phyloP scores from a whole-genome alignment of 2,329 filamentous ascomycete genomes.

The Sphaerulina vaccinii region DNA sequence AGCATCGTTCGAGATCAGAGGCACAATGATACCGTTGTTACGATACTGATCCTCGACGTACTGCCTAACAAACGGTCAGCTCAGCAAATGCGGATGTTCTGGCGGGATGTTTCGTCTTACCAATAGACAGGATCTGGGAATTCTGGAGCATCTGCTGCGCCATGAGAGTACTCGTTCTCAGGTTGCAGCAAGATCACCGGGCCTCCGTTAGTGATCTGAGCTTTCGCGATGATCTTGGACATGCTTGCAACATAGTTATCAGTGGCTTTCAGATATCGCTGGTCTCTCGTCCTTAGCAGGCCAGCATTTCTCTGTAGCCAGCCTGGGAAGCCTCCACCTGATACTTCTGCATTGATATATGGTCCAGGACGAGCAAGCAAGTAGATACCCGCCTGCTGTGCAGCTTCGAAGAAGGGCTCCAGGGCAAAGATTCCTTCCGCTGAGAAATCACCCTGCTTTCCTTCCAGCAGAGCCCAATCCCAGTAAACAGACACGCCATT shows the following conservation, averaged over 20 bases:
- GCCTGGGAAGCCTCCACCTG: conserved; percentile 76
- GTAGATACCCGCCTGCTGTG: conserved; percentile 70
- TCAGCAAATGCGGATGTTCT: neutral
- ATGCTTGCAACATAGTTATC: conserved; percentile 65
- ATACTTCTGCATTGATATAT: conserved; percentile 72
- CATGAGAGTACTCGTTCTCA: conserved; percentile 74
- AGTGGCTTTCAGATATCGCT: conserved; percentile 64
- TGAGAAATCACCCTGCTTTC: conserved; percentile 66
- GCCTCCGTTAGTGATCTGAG: conserved; percentile 79
- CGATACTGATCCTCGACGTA: conserved; percentile 64
- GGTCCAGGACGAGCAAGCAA: conserved; percentile 57
- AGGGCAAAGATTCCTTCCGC: conserved; percentile 71
- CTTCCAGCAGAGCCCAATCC: conserved; percentile 76
- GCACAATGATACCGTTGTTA: conserved; percentile 68
- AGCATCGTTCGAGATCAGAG: conserved; percentile 74
- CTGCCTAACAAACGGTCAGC: neutral
- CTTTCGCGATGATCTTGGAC: conserved; percentile 65
- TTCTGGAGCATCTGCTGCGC: conserved; percentile 46
- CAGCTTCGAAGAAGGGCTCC: conserved; percentile 74
- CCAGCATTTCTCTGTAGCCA: conserved; percentile 72
- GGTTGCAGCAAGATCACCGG: conserved; percentile 76
- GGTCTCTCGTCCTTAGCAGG: conserved; percentile 60
- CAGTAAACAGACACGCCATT: conserved; percentile 77
- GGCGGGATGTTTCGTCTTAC: conserved; percentile 35
- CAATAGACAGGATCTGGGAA: conserved; percentile 70